Evolutionary conservation across 148 eudicot genomes (phyloP).

Genomic region (Pharnaceum exiguum): DNA sequence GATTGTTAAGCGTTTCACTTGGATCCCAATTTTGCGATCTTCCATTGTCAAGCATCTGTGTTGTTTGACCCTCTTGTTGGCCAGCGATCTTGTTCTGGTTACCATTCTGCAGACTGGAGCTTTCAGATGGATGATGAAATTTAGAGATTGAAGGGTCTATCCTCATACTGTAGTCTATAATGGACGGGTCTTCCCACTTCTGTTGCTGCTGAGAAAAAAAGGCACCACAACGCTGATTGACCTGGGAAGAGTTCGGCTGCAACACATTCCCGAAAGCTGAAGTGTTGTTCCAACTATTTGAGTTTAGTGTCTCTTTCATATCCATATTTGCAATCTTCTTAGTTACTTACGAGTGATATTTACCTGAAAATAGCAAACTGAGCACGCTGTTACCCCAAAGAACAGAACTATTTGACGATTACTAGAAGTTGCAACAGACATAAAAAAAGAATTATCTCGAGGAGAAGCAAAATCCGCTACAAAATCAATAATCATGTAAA

Average conservation of each 20-base stretch:
- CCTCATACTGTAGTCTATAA: slow-evolving; percentile 39
- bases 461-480: too few relatives aligned
- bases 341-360: slow-evolving; percentile 4
- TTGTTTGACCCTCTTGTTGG: slow-evolving; percentile 35
- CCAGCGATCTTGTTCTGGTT: slow-evolving; percentile 27
- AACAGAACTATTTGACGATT: too few relatives aligned
- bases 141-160: slow-evolving; percentile 41
- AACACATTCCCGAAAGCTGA: slow-evolving; percentile 30
- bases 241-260: slow-evolving; percentile 26
- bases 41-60: slow-evolving; percentile 27
- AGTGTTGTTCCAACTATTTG: slow-evolving; percentile 41
- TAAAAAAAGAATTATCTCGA: too few relatives aligned
- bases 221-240: slow-evolving; percentile 31
- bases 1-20: slow-evolving; percentile 59
- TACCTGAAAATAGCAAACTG: too few relatives aligned
- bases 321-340: slow-evolving; percentile 37
- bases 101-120: slow-evolving; percentile 20
- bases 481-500: too few relatives aligned
- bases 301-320: slow-evolving; percentile 34
- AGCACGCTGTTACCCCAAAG: too few relatives aligned
- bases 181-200: slow-evolving; percentile 54
- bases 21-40: slow-evolving; percentile 69
- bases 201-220: slow-evolving; percentile 37
- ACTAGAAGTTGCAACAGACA: too few relatives aligned
- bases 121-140: slow-evolving; percentile 32